Conservation (phyloP, 23 red algal genomes). For the Gracilaria caudata region DNA sequence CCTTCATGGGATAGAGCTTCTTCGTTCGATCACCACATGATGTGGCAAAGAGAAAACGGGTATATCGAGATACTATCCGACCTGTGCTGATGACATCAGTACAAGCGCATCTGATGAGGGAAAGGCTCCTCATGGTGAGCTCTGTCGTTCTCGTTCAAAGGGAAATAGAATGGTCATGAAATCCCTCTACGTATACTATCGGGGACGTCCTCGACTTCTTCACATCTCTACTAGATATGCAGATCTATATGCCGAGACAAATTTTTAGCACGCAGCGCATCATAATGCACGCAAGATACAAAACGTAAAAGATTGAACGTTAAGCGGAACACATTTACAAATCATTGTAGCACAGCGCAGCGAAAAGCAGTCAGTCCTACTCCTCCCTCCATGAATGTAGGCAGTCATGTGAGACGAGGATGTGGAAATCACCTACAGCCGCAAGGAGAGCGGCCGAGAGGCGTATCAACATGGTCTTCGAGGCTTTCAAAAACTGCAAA, state of each 20-base stretch:
- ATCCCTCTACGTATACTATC: too few species aligned
- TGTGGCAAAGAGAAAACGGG: not conserved
- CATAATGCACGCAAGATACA: not conserved
- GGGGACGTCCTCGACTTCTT: too few species aligned
- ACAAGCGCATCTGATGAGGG: too few species aligned
- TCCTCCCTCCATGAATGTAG: not conserved
- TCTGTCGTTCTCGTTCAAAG: too few species aligned
- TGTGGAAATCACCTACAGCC: not conserved
- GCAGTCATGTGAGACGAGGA: not conserved
- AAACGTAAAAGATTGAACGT: not conserved
- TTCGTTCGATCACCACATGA: too few species aligned
- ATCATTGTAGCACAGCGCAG: not conserved
- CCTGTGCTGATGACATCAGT: too few species aligned
- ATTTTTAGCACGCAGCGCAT: not conserved
- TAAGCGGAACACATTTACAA: conserved; percentile 45
- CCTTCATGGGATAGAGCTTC: too few species aligned
- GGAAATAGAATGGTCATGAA: too few species aligned
- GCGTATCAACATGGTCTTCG: not conserved
- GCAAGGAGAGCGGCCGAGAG: not conserved
- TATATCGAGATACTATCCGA: too few species aligned
- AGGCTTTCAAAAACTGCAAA: not conserved
- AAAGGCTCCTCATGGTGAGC: too few species aligned
- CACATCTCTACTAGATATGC: too few species aligned
- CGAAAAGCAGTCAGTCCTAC: not conserved
- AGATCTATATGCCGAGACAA: too few species aligned